These are phyloP conservation scores for Acer yangbiense DNA, from an alignment of 345 rosid genomes.

Conservation along the genomic window DNA sequence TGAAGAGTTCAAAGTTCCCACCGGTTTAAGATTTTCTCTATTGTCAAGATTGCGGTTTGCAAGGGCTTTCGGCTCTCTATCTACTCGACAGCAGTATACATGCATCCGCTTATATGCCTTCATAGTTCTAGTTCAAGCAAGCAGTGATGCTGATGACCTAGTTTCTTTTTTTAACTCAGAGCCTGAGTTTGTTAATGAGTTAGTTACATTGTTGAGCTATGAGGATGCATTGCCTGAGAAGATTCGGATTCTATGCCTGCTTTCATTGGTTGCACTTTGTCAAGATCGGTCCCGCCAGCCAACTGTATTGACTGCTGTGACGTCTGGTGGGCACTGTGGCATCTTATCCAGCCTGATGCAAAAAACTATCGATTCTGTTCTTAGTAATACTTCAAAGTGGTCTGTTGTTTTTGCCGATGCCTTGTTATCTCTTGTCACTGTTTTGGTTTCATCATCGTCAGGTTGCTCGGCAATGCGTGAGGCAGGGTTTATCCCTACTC, in stretches of 20 bases:
- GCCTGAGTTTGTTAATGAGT: constrained; percentile 92
- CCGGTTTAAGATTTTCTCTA: constrained; percentile 77
- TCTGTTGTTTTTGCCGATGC: constrained; percentile 91
- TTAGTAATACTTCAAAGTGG: constrained; percentile 65
- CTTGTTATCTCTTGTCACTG: constrained; percentile 82
- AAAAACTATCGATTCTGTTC: constrained; percentile 83
- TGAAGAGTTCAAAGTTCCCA: constrained; percentile 69
- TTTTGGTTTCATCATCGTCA: constrained; percentile 85
- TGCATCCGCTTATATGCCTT: constrained; percentile 94
- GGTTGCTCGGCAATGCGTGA: constrained; percentile 96
- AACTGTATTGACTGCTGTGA: constrained; percentile 79
- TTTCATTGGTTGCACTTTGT: constrained; percentile 84
- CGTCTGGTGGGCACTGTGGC: constrained; percentile 92
- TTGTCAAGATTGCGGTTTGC: constrained; percentile 88
- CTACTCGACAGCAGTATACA: constrained; percentile 81
- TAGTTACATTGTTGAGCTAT: constrained; percentile 74
- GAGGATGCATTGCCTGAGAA: constrained; percentile 91
- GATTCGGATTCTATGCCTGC: constrained; percentile 71
- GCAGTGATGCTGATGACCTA: constrained; percentile 75
- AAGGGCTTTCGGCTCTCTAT: constrained; percentile 78
- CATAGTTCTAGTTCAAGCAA: constrained; percentile 87
- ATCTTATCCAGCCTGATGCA: constrained; percentile 90
- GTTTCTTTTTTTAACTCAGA: constrained; percentile 86
- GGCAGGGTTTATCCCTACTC: constrained; percentile 91
- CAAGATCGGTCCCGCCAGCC: constrained; percentile 93